These are phyloP conservation scores for Psidium guajava DNA, from an alignment of 345 rosid genomes.

Conservation along the genomic window DNA sequence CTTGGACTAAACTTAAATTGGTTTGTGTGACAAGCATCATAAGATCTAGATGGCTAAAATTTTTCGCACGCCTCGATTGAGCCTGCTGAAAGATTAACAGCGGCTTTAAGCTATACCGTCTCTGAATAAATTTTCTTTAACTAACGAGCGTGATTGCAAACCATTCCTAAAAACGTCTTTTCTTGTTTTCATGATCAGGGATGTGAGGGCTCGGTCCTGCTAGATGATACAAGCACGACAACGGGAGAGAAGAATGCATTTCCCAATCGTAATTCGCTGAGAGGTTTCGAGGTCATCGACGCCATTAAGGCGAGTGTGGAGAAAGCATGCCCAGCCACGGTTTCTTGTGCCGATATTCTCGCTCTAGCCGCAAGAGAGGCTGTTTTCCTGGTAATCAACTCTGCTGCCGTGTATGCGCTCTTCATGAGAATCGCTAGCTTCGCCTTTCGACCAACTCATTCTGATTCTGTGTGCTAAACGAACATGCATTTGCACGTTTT, in stretches of 20 bases:
- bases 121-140: background rate
- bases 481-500: background rate
- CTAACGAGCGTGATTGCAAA: background rate
- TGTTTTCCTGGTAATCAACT: constrained; percentile 26
- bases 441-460: background rate
- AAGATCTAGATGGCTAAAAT: background rate
- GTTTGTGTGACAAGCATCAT: background rate
- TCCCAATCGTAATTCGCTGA: constrained; percentile 36
- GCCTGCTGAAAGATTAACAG: background rate
- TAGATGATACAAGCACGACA: constrained; percentile 28
- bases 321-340: constrained; percentile 43
- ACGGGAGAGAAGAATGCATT: constrained; percentile 40
- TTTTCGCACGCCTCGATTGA: background rate
- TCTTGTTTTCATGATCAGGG: constrained; percentile 23
- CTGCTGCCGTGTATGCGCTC: background rate
- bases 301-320: constrained; percentile 36
- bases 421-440: background rate
- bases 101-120: background rate
- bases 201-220: constrained; percentile 54
- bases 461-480: background rate
- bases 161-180: background rate
- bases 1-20: background rate
- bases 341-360: constrained; percentile 56
- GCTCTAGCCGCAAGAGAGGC: constrained; percentile 56
- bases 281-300: constrained; percentile 64